Base-by-base conservation (phyloP, 768 basidiomycete genomes). In the Rhizopogon vinicolor region DNA sequence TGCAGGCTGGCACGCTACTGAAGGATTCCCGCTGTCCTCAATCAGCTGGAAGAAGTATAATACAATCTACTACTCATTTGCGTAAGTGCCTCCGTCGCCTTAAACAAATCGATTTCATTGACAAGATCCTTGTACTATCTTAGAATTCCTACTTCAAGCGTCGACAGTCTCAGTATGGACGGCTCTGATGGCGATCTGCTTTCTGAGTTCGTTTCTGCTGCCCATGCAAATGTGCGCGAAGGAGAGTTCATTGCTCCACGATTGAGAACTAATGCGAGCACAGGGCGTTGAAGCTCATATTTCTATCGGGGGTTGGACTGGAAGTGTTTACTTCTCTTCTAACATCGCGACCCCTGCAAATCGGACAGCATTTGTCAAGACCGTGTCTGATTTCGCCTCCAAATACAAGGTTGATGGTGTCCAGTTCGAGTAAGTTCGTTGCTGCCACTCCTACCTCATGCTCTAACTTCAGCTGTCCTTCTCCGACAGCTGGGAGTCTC, bases 401-500 rank as follows among this genome's bases (percentile, higher is more conserved):
- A 52, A 80, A 51, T 86, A 86, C 63, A 42, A 69, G 0, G 67
- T 88, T 1, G 84, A 84, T 56, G 85, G 86, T 13, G 68, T 89
- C 46, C 80, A 61, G 25, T 68, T 71, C 37, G 65, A 67, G 69
- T 69, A 51, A 1, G 64, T 52, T 3, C 13, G 22, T 7, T 7
- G 9, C n/a, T 19, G 46, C 46, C 2, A 31, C 3, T 35, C 10
- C 16, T 3, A 16, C 44, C 9, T 18, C n/a, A 44, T 1, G 0
- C 25, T 18, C 41, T 64, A 7, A 68, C 3, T 14, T 1, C 7
- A n/a, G 16, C 56, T 12, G 6, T 19, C 10, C 10, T 13, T n/a
- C 55, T 53, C 13, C 42, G 18, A 28, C 52, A 93, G 91, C 63
- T 95, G 92, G 92, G 93, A 96, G 70, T 93, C 87, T 65, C 93